Conservation (phyloP, 2,329 filamentous ascomycete species). For the Aspergillus novofumigatus region DNA sequence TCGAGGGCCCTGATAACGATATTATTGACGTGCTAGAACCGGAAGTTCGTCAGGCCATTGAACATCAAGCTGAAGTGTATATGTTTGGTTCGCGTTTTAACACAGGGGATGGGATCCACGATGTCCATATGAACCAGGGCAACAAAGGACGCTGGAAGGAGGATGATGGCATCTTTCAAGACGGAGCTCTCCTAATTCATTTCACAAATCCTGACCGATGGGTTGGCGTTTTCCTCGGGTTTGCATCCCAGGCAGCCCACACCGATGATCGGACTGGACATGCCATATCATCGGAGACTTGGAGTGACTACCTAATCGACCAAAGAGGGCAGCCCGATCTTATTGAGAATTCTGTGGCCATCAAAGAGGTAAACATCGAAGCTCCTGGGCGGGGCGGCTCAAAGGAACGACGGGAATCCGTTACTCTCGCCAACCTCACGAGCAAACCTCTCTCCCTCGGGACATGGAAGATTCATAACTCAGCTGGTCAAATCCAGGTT, state of each 20-base stretch:
- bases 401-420: background rate
- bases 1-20: slow-evolving; percentile 27
- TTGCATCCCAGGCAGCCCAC: slow-evolving; percentile 16
- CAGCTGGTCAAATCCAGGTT: background rate
- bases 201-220: slow-evolving; percentile 8
- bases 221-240: slow-evolving; percentile 17
- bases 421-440: slow-evolving; percentile 2
- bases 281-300: slow-evolving; percentile 1
- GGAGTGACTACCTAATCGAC: slow-evolving; percentile 2
- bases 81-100: slow-evolving; percentile 13
- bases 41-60: slow-evolving; percentile 9
- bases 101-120: slow-evolving; percentile 10
- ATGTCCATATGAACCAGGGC: slow-evolving; percentile 22
- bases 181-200: slow-evolving; percentile 16
- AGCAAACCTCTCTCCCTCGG: background rate
- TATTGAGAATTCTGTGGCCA: slow-evolving; percentile 1
- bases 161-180: slow-evolving; percentile 16
- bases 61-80: slow-evolving; percentile 12
- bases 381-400: background rate
- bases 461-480: slow-evolving; percentile 1
- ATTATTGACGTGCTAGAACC: slow-evolving; percentile 24
- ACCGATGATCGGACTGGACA: slow-evolving; percentile 4
- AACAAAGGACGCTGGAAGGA: slow-evolving; percentile 2
- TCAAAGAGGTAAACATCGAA: background rate
- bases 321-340: background rate